Evolutionary conservation across 257 asterid species (phyloP).

Genomic region (Cynanchum wilfordii): DNA sequence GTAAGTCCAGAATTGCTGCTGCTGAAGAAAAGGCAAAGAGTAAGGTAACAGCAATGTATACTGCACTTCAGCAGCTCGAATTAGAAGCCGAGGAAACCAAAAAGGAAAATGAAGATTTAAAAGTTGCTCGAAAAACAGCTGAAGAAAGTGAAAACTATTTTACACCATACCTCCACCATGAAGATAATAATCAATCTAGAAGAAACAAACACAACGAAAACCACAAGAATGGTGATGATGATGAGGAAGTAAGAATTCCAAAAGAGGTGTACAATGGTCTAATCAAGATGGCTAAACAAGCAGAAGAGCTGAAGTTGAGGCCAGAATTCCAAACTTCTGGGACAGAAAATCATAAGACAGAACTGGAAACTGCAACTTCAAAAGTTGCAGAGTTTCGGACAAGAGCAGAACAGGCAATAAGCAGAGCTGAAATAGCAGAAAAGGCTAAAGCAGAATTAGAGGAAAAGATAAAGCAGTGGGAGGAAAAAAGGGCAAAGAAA

Average conservation of each 20-base stretch:
- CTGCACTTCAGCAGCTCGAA: constrained; percentile 50
- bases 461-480: constrained; percentile 47
- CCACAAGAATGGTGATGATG: neutral
- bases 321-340: constrained; percentile 14
- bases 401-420: constrained; percentile 71
- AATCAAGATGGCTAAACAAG: constrained; percentile 5
- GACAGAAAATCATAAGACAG: constrained; percentile 33
- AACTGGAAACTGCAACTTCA: constrained; percentile 33
- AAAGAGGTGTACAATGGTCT: constrained; percentile 17
- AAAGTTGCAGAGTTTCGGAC: constrained; percentile 53
- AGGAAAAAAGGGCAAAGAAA: constrained; percentile 43
- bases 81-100: constrained; percentile 43
- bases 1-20: constrained; percentile 37
- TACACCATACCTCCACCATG: neutral
- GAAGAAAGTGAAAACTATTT: constrained; percentile 20
- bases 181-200: neutral
- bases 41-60: constrained; percentile 38
- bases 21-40: constrained; percentile 38
- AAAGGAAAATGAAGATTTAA: constrained; percentile 29
- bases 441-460: constrained; percentile 46
- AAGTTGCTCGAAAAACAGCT: constrained; percentile 20
- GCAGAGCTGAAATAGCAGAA: constrained; percentile 79
- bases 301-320: neutral
- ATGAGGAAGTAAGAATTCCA: constrained; percentile 13
- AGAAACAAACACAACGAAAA: neutral